These are phyloP conservation scores for Eucalyptus camaldulensis DNA, from an alignment of 345 rosid genomes.

Conservation along the genomic window DNA sequence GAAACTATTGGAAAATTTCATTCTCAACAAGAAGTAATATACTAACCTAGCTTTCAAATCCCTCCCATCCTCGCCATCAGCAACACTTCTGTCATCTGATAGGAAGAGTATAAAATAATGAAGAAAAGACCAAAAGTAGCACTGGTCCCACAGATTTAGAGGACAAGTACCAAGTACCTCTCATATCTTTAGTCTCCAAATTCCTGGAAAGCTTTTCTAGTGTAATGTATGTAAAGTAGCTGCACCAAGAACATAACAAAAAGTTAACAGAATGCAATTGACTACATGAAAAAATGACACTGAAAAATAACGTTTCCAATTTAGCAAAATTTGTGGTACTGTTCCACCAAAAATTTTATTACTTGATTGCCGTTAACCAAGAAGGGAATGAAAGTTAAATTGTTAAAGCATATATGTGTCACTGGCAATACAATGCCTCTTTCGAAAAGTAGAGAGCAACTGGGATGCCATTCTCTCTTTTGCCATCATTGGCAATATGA, in stretches of 20 bases:
- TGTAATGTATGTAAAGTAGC: slow-evolving; percentile 76
- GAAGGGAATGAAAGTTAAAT: not conserved
- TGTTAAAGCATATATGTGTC: not conserved
- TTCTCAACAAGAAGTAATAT: not conserved
- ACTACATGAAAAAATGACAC: not conserved
- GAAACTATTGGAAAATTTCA: not conserved
- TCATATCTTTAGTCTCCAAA: slow-evolving; percentile 19
- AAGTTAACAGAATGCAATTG: not conserved
- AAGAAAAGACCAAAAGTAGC: not conserved
- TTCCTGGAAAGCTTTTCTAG: slow-evolving; percentile 50
- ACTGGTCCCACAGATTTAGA: not conserved
- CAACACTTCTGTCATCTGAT: slow-evolving; percentile 7
- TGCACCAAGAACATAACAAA: not conserved
- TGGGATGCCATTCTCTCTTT: not conserved
- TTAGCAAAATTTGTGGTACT: not conserved
- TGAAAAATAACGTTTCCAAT: not conserved
- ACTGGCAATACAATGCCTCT: not conserved
- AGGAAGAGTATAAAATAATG: not conserved
- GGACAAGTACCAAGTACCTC: slow-evolving; percentile 11
- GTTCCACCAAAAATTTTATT: not conserved
- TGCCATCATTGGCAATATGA: not conserved
- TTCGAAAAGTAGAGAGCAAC: not conserved
- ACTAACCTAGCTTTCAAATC: slow-evolving; percentile 39
- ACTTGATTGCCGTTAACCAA: not conserved
- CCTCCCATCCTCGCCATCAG: slow-evolving; percentile 1